phyloP scores from a whole-genome alignment of 306 rosid species.

The Quercus rubra region DNA sequence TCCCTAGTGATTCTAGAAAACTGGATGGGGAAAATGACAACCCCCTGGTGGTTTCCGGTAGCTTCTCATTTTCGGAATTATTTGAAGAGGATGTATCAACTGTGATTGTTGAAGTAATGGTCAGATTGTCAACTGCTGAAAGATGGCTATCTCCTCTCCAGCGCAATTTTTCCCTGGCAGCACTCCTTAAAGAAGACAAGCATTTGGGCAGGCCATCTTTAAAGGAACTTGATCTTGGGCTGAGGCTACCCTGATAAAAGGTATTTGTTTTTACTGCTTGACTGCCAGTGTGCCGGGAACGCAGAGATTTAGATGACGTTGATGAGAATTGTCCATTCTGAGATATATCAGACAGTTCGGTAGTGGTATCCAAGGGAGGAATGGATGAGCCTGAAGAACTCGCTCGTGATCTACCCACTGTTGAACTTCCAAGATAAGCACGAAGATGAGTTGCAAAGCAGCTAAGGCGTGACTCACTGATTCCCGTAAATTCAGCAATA shows the following conservation, averaged over 20 bases:
- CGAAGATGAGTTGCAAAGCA: slow-evolving; percentile 91
- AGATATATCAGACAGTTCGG: slow-evolving; percentile 32
- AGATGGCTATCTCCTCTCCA: slow-evolving; percentile 54
- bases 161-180: slow-evolving; percentile 70
- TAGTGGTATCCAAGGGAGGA: slow-evolving; percentile 18
- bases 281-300: slow-evolving; percentile 57
- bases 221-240: slow-evolving; percentile 88
- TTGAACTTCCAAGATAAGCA: slow-evolving; percentile 79
- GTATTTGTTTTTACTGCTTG: slow-evolving; percentile 59
- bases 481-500: slow-evolving; percentile 84
- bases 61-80: slow-evolving; percentile 39
- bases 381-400: slow-evolving; percentile 28
- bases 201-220: slow-evolving; percentile 77
- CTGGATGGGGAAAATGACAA: slow-evolving; percentile 42
- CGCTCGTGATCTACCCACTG: slow-evolving; percentile 34
- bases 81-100: slow-evolving; percentile 28
- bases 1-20: slow-evolving; percentile 61
- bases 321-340: slow-evolving; percentile 43
- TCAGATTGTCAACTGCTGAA: slow-evolving; percentile 40
- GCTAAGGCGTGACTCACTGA: slow-evolving; percentile 79
- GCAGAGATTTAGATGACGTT: slow-evolving; percentile 52
- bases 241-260: slow-evolving; percentile 66
- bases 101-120: slow-evolving; percentile 28
- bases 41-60: slow-evolving; percentile 27
- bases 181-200: slow-evolving; percentile 54